Conservation (phyloP, 805 yeast species). For the Metschnikowia peoriensis region DNA sequence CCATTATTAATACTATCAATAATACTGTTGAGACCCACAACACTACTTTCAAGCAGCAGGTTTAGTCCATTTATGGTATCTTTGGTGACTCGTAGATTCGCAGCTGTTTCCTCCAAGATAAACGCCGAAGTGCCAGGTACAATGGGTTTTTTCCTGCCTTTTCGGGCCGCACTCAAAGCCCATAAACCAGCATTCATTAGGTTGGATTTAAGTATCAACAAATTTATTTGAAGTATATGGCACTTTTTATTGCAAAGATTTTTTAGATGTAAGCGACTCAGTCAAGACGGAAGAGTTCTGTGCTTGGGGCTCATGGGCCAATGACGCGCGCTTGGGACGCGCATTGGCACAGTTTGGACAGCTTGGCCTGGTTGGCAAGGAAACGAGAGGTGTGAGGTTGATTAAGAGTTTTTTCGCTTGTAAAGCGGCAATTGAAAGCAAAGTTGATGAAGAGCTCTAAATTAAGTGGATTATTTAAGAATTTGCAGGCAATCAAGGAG, state of each 20-base stretch:
- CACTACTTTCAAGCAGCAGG: constrained; percentile 7
- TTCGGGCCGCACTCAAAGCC: constrained; percentile 35
- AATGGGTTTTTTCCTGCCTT: constrained; percentile 21
- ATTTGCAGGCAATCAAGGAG: too few relatives aligned
- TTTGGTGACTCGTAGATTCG: constrained; percentile 32
- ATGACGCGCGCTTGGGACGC: neutral
- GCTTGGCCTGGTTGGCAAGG: too few relatives aligned
- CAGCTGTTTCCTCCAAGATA: constrained; percentile 40
- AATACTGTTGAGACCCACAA: constrained; percentile 9
- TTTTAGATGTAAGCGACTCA: neutral
- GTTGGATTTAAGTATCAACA: neutral
- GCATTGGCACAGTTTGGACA: neutral
- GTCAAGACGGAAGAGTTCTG: neutral
- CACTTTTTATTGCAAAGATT: neutral
- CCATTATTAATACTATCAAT: constrained; percentile 27
- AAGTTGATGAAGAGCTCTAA: too few relatives aligned
- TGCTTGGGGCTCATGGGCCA: neutral
- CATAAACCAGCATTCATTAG: constrained; percentile 21
- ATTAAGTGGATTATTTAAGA: too few relatives aligned
- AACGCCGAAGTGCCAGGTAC: constrained; percentile 55
- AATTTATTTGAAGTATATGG: neutral
- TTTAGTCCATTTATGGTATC: constrained; percentile 32
- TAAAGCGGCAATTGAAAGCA: too few relatives aligned
- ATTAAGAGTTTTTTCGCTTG: too few relatives aligned
- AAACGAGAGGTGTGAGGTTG: too few relatives aligned